A percentile compares a stretch with the other conserved stretches of the same genome.
Evolutionary conservation across 176 grass and related monocot genomes (phyloP).

Genomic region (Rhipidocladum racemiflorum): DNA sequence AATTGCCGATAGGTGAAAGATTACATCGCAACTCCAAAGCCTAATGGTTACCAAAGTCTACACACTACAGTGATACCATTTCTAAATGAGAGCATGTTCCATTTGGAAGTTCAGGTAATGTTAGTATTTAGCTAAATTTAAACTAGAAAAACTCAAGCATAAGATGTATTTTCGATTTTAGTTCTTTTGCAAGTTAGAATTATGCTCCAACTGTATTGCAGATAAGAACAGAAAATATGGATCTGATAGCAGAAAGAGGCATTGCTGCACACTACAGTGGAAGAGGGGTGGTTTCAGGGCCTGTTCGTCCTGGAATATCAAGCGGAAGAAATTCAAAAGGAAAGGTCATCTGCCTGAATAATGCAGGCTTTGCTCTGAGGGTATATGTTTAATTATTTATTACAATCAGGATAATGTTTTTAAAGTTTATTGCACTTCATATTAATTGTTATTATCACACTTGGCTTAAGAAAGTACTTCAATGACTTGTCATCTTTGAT

Average conservation of each 20-base stretch:
- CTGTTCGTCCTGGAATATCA: slow-evolving; percentile 58
- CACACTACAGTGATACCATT: slow-evolving; percentile 97
- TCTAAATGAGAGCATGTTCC: slow-evolving; percentile 97
- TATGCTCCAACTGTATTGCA: slow-evolving; percentile 32
- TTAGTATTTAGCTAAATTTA: slow-evolving; percentile 28
- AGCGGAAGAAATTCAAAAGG: slow-evolving; percentile 69
- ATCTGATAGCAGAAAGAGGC: slow-evolving; percentile 99
- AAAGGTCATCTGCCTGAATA: slow-evolving; percentile 75
- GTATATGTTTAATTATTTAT: slow-evolving; percentile 45
- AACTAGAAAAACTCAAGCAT: slow-evolving; percentile 17
- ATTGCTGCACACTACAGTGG: slow-evolving; percentile 96
- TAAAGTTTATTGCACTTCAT: slow-evolving; percentile 7
- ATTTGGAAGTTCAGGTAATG: slow-evolving; percentile 93
- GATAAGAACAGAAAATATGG: slow-evolving; percentile 99
- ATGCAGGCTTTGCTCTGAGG: slow-evolving; percentile 81
- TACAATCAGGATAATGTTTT: slow-evolving; percentile 13
- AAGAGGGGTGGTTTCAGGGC: slow-evolving; percentile 59
- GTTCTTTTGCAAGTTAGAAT: neutral
- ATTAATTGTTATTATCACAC: slow-evolving; percentile 1
- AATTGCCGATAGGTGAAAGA: slow-evolving; percentile 67
- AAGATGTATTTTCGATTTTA: neutral
- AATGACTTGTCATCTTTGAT: slow-evolving; percentile 25
- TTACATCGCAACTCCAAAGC: slow-evolving; percentile 98
- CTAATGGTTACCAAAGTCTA: slow-evolving; percentile 94
- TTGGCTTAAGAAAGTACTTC: neutral